Percentiles rank a stretch among this genome's conserved stretches.
phyloP scores from a whole-genome alignment of 306 rosid genomes.

The Lathyrus sativus region DNA sequence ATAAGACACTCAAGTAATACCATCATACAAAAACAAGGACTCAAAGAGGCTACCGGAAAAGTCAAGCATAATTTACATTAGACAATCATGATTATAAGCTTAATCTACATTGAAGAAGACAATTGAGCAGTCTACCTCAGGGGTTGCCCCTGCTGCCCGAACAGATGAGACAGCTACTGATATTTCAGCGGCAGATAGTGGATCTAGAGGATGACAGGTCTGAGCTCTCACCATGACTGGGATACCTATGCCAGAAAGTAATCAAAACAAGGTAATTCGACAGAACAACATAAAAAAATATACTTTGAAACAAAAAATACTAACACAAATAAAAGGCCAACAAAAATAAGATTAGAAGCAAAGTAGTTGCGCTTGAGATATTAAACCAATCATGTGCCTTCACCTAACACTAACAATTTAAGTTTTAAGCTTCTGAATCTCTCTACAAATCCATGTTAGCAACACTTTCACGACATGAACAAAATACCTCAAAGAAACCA shows the following conservation, averaged over 20 bases:
- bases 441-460: neutral
- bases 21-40: neutral
- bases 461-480: conserved; percentile 2
- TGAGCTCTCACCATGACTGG: conserved; percentile 73
- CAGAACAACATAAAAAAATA: conserved; percentile 7
- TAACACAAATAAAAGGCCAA: neutral
- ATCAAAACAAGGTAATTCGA: conserved; percentile 12
- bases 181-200: conserved; percentile 81
- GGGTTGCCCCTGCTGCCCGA: conserved; percentile 82
- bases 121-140: conserved; percentile 57
- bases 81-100: conserved; percentile 15
- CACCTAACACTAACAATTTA: neutral
- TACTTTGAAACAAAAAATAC: neutral
- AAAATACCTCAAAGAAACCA: conserved; percentile 13
- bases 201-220: conserved; percentile 78
- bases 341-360: neutral
- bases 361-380: neutral
- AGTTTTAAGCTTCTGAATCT: conserved; percentile 6
- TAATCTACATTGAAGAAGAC: conserved; percentile 1
- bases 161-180: conserved; percentile 82
- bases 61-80: too few relatives aligned
- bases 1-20: conserved; percentile 8
- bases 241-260: conserved; percentile 44
- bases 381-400: neutral
- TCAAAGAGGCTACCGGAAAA: too few relatives aligned